Evolutionary conservation across 208 protist genomes (phyloP).

Genomic region (Acanthamoeba polyphaga): DNA sequence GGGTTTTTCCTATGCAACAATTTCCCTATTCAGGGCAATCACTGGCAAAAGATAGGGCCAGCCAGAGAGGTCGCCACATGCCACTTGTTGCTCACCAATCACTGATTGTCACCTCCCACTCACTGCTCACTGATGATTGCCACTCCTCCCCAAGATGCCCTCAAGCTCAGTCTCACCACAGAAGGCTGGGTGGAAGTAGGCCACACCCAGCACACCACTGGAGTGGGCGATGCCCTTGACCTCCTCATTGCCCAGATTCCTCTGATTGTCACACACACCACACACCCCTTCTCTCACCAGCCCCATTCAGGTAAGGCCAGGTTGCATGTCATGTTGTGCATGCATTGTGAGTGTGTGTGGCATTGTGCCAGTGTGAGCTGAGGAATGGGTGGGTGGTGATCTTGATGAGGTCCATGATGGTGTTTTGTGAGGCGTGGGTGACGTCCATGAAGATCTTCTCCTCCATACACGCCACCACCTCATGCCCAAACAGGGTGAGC

Average conservation of each 20-base stretch:
- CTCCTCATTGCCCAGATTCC: slow-evolving; percentile 66
- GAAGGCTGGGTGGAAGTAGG: slow-evolving; percentile 72
- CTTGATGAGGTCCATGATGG: slow-evolving; percentile 23
- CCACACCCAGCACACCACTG: slow-evolving; percentile 47
- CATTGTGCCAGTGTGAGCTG: slow-evolving; percentile 38
- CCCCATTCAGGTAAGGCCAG: too few species aligned
- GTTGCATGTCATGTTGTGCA: too few species aligned
- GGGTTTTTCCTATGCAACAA: too few species aligned
- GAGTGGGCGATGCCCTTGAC: slow-evolving; percentile 64
- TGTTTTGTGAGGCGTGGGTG: slow-evolving; percentile 18
- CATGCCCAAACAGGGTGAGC: slow-evolving; percentile 42
- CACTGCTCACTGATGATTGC: too few species aligned
- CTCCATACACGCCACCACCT: slow-evolving; percentile 57
- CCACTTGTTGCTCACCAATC: too few species aligned
- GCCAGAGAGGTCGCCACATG: too few species aligned
- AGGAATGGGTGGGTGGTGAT: slow-evolving; percentile 47
- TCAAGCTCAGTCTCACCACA: slow-evolving; percentile 67
- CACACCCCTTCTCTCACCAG: background rate
- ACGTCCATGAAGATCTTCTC: slow-evolving; percentile 55
- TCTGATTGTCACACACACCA: slow-evolving; percentile 51
- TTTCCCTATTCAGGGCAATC: too few species aligned
- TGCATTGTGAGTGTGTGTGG: background rate
- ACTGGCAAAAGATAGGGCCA: too few species aligned
- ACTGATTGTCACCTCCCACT: too few species aligned
- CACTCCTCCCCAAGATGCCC: too few species aligned